A percentile compares a stretch with the other conserved stretches of the same genome.
Conservation (phyloP, 148 eudicot species). For the Silene latifolia region DNA sequence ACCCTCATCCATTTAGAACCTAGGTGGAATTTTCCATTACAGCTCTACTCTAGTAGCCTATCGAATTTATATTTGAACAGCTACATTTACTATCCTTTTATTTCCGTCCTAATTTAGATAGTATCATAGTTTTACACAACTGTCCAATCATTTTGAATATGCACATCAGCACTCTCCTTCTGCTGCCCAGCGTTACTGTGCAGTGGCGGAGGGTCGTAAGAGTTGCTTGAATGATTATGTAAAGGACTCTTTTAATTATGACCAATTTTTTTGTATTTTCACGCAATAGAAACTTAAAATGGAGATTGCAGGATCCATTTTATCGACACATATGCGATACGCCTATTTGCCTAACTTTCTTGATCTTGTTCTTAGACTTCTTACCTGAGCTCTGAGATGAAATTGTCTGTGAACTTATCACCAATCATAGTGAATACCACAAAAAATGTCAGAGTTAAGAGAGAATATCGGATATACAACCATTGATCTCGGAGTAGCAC, state of each 20-base stretch:
- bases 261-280: not conserved
- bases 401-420: constrained; percentile 1
- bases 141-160: not conserved
- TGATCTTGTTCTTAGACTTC: not conserved
- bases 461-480: constrained; percentile 70
- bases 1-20: too few species aligned
- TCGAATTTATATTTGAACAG: too few species aligned
- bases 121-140: not conserved
- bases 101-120: too few species aligned
- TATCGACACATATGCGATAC: not conserved
- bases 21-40: too few species aligned
- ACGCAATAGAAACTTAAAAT: too few species aligned
- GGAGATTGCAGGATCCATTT: too few species aligned
- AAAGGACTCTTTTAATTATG: not conserved
- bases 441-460: constrained; percentile 54
- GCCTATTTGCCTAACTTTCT: not conserved
- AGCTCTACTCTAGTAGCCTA: too few species aligned
- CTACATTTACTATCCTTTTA: too few species aligned
- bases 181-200: not conserved
- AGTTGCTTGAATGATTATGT: not conserved
- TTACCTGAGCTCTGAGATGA: not conserved
- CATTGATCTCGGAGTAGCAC: constrained; percentile 89
- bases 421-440: constrained; percentile 20
- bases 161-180: not conserved
- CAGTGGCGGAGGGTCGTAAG: not conserved